These are phyloP conservation scores for Tricholoma sp. DNA, from an alignment of 768 basidiomycete genomes.

Conservation along the genomic window DNA sequence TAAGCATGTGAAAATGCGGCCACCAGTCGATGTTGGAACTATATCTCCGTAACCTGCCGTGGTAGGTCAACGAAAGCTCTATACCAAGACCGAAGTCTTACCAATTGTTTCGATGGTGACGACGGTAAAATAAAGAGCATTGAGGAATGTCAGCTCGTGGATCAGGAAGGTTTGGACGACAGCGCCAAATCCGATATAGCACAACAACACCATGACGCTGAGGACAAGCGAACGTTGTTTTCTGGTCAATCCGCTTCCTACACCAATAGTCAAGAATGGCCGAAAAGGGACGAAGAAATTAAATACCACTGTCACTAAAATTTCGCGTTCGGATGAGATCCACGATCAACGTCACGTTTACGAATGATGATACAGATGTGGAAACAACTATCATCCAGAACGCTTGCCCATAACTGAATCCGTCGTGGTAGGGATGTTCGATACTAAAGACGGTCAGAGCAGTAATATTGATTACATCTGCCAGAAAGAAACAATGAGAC, in stretches of 20 bases:
- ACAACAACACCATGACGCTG: constrained; percentile 67
- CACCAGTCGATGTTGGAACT: constrained; percentile 40
- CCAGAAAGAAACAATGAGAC: constrained; percentile 2
- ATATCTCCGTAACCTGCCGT: constrained; percentile 72
- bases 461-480: constrained; percentile 67
- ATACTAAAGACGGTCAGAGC: constrained; percentile 60
- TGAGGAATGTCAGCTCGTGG: constrained; percentile 50
- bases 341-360: constrained; percentile 61
- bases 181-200: constrained; percentile 70
- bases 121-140: constrained; percentile 75
- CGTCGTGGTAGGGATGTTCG: constrained; percentile 53
- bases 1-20: constrained; percentile 55
- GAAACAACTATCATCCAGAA: constrained; percentile 80
- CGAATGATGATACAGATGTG: constrained; percentile 57
- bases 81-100: constrained; percentile 13
- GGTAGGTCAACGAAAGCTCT: constrained; percentile 6
- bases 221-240: constrained; percentile 80
- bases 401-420: constrained; percentile 63
- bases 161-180: constrained; percentile 51
- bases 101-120: constrained; percentile 68
- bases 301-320: constrained; percentile 59
- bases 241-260: constrained; percentile 75
- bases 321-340: constrained; percentile 57
- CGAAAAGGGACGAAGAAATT: not conserved
- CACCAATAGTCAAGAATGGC: not conserved